Percentiles rank a stretch among this genome's conserved stretches.
These are phyloP conservation scores for Dalbergia oliveri DNA, from an alignment of 306 rosid species.

Conservation along the genomic window DNA sequence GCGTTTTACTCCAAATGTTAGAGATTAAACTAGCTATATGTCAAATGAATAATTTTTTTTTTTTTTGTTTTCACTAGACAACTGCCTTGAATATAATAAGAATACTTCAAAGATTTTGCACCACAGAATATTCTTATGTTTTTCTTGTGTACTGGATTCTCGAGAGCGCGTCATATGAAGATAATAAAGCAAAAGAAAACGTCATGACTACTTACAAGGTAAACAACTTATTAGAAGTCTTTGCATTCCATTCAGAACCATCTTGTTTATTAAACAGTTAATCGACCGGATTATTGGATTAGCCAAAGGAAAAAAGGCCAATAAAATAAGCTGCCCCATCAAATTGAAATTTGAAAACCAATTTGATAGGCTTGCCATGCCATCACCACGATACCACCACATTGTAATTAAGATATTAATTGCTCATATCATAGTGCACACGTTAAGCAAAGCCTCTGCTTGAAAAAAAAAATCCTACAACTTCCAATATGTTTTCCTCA, in stretches of 20 bases:
- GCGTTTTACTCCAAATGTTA: not conserved
- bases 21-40: not conserved
- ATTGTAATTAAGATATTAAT: not conserved
- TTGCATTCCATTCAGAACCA: not conserved
- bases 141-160: not conserved
- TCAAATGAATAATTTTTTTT: not conserved
- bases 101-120: not conserved
- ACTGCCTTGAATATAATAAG: not conserved
- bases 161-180: not conserved
- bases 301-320: not conserved
- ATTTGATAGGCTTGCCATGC: conserved; percentile 5
- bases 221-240: not conserved
- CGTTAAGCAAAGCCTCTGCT: conserved; percentile 17
- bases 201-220: conserved; percentile 15
- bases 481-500: not conserved
- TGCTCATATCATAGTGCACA: conserved; percentile 11
- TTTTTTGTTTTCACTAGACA: not conserved
- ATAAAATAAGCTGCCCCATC: conserved; percentile 8
- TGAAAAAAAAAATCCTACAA: not conserved
- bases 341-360: not conserved
- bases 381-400: not conserved
- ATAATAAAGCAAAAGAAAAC: not conserved
- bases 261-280: conserved; percentile 8
- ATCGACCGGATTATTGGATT: not conserved
- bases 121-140: not conserved